These are phyloP conservation scores for Phytophthora vignae DNA, from an alignment of 352 stramenopile genomes.

Conservation along the genomic window DNA sequence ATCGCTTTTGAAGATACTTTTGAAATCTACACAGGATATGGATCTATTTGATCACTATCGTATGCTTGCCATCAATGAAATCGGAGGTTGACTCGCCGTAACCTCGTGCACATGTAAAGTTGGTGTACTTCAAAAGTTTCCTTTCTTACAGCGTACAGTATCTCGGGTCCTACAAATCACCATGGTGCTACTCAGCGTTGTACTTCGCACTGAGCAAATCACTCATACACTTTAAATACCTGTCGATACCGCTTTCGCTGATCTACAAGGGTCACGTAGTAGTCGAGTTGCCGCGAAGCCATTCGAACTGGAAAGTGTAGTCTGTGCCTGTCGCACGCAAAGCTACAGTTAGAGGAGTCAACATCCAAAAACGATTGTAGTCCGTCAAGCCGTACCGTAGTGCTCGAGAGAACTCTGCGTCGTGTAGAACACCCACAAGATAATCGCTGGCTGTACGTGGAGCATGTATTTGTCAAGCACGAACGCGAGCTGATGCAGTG, in stretches of 20 bases:
- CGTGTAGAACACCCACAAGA: slow-evolving; percentile 39
- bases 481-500: slow-evolving; percentile 19
- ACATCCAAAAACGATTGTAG: background rate
- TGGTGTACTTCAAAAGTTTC: no score
- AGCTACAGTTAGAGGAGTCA: background rate
- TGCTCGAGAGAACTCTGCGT: slow-evolving; percentile 31
- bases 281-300: background rate
- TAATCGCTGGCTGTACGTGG: slow-evolving; percentile 25
- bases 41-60: background rate
- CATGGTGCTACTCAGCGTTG: no score
- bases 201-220: no score
- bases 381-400: slow-evolving; percentile 1
- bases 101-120: no score
- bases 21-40: background rate
- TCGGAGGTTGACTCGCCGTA: no score
- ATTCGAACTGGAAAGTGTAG: background rate
- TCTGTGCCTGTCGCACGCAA: slow-evolving; percentile 5
- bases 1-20: background rate
- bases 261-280: background rate
- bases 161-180: no score
- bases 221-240: no score
- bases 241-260: no score
- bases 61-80: background rate
- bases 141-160: no score
- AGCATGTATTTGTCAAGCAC: slow-evolving; percentile 26